Evolutionary conservation across 495 filamentous ascomycete species (phyloP), one percentile per base, ranked within the genome.

Genomic region (Neurospora tetraspora): DNA sequence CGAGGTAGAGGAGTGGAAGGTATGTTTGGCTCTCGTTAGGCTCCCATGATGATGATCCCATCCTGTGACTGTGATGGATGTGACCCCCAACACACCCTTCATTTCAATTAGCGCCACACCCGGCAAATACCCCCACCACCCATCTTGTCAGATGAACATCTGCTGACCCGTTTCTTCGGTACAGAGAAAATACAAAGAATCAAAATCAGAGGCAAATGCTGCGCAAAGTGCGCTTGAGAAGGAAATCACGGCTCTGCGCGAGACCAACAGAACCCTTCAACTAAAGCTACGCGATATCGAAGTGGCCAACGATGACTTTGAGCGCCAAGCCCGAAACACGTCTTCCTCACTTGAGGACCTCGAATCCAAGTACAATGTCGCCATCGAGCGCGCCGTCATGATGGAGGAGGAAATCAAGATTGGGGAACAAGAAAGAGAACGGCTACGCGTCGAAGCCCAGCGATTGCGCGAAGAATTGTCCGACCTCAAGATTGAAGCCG

Each of bases 1-100:
- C 77, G 94, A 98, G 78, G 94, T 95, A 1, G 94, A 97, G 23
- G 96, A 99, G 82, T 99, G 96, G 96, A 98, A 99, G 89, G 94
- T 97, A 85, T 78, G 89, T 76, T 40, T 31, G 42, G 27, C 27
- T 47, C 31, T 42, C 18, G 31, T 65, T 40, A 5, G 68, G 18
- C n/a, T 36, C 39, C 53, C 8, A 14, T 10, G 20, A 65, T 73
- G 69, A 74, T 34, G 34, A n/a, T n/a, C n/a, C n/a, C n/a, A n/a
- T n/a, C n/a, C n/a, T n/a, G n/a, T n/a, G n/a, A n/a, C n/a, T n/a
- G n/a, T n/a, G n/a, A n/a, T n/a, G n/a, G n/a, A n/a, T n/a, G n/a
- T n/a, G n/a, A 37, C 70, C 16, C 47, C 47, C 47, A 27, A 69
- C 20, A 59, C 59, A 69, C 43, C 43, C 4, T 36, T 38, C 43